Conservation (phyloP, 2,329 filamentous ascomycete genomes). For the Trichoderma afroharzianum region DNA sequence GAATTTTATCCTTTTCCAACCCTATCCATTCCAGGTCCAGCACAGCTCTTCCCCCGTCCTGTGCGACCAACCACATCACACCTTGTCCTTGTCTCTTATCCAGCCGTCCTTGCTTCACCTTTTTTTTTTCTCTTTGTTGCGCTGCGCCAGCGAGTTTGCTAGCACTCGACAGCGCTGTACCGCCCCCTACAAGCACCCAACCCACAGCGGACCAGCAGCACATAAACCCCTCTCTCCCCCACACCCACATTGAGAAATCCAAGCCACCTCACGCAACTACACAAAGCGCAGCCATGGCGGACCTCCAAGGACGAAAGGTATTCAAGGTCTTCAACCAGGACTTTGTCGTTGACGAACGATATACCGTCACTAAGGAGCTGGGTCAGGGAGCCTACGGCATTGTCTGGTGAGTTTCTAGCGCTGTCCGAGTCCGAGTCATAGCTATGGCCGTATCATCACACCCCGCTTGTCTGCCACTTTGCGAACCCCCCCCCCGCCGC, state of each 20-base stretch:
- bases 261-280: background rate
- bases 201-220: background rate
- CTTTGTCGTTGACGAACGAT: constrained; percentile 96
- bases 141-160: background rate
- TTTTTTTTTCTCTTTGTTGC: background rate
- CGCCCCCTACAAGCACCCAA: background rate
- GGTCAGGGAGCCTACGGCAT: constrained; percentile 98
- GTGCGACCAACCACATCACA: background rate
- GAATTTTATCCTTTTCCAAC: background rate
- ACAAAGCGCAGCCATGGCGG: constrained; percentile 31
- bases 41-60: background rate
- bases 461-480: background rate
- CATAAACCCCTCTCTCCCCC: constrained; percentile 14
- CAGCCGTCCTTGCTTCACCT: background rate
- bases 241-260: background rate
- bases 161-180: background rate
- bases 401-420: constrained; percentile 67
- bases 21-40: background rate
- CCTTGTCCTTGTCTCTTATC: background rate
- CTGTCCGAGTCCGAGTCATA: background rate
- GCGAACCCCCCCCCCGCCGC: constrained; percentile 26
- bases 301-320: constrained; percentile 66
- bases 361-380: constrained; percentile 97
- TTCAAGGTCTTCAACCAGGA: constrained; percentile 99
- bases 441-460: background rate